Evolutionary conservation across 2,329 filamentous ascomycete species (phyloP), one percentile per base, ranked within the genome.

Genomic region (Fusarium torreyae): DNA sequence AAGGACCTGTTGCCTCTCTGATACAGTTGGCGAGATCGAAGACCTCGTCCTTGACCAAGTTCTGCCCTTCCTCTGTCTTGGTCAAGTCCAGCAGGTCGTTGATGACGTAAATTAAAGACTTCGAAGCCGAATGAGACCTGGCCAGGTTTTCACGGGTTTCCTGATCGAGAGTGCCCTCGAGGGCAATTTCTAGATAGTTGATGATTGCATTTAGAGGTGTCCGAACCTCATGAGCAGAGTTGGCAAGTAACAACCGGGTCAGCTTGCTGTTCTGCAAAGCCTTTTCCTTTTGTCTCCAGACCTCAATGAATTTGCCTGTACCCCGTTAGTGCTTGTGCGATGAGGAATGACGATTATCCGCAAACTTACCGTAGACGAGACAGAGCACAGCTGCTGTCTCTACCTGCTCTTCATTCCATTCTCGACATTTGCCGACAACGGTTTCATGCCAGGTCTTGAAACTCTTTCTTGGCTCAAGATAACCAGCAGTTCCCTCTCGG

Each of bases 121-220:
- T 97, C 0, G 94, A 97, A 6, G 94, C 94, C 1, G 94, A 97
- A 76, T 97, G 93, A 1, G 94, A 97, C 70, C 90, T 91, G 1
- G 91, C 87, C 7, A 97, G 82, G 63, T 96, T 97, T 7, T 97
- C 94, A 20, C 94, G 85, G 0, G 93, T 97, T 75, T 97, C 94
- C 17, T 88, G 83, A 68, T 97, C 94, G 5, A 97, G 82, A 0
- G 85, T 82, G 0, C 94, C 93, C 79, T 97, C 94, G 2, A 97
- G 81, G 0, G 94, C 94, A 68, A 97, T 97, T 72, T 97, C 94
- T 1, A 97, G 86, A 71, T 97, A 97, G 73, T 97, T 97, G 79
- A 97, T 97, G 74, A 97, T 97, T 17, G 94, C 94, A 74, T 97
- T 97, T 3, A 97, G 81, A 0, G 94, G 94, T 1, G 94, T 97